These are phyloP conservation scores for Pichia sp. DNA, from an alignment of 1,139 yeast genomes.

Conservation along the genomic window DNA sequence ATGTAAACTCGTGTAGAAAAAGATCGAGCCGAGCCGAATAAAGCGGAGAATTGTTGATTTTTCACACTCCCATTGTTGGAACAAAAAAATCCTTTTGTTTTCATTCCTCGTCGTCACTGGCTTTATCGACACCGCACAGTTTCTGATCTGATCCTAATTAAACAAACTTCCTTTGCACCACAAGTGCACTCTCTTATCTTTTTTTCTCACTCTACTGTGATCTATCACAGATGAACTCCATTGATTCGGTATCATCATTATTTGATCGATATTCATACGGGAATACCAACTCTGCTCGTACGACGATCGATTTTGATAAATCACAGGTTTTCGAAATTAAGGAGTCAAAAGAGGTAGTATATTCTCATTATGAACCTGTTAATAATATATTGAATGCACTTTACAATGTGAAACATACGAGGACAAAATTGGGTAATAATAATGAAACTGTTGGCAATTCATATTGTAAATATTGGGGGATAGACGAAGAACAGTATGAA, in stretches of 20 bases:
- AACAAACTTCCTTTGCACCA: too few species aligned
- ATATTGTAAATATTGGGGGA: conserved; percentile 8
- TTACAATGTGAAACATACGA: conserved; percentile 2
- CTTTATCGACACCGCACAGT: too few species aligned
- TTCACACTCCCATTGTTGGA: too few species aligned
- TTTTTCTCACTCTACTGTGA: too few species aligned
- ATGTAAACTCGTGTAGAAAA: too few species aligned
- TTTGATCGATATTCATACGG: conserved; percentile 5
- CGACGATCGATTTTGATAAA: not conserved
- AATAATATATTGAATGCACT: conserved; percentile 5
- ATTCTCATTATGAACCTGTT: conserved; percentile 11
- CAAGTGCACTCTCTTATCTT: too few species aligned
- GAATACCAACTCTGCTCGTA: not conserved
- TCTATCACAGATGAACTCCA: not conserved
- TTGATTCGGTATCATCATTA: conserved; percentile 5
- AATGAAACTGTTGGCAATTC: not conserved
- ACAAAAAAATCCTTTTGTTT: too few species aligned
- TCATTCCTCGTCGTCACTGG: too few species aligned
- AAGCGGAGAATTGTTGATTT: too few species aligned
- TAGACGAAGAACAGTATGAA: conserved; percentile 6
- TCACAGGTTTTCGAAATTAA: not conserved
- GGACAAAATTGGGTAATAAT: conserved; percentile 1
- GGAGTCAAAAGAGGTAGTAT: not conserved
- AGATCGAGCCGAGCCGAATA: not conserved
- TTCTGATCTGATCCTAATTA: too few species aligned